Evolutionary conservation across 75 land plant species (phyloP).

Genomic region (Selaginella tamariscina): DNA sequence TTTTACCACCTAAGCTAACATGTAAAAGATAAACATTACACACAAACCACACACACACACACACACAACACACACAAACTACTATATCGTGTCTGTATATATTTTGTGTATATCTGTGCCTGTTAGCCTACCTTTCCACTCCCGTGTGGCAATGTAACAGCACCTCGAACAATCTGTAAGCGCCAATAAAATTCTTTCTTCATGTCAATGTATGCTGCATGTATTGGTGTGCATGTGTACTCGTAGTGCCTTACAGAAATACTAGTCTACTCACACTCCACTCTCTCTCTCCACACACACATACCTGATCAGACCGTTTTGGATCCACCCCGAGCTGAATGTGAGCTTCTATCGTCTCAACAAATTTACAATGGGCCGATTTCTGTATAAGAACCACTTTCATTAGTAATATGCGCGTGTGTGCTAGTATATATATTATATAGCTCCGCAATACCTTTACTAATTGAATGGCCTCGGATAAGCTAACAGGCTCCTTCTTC

Average conservation of each 20-base stretch:
- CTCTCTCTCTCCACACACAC: too few species aligned
- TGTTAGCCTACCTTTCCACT: constrained; percentile 67
- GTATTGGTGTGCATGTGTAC: too few species aligned
- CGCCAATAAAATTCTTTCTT: constrained; percentile 11
- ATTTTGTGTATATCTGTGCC: too few species aligned
- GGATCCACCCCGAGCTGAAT: constrained; percentile 52
- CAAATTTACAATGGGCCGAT: constrained; percentile 28
- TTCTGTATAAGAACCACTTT: neutral
- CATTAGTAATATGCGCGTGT: neutral
- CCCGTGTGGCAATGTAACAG: constrained; percentile 66
- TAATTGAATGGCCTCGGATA: constrained; percentile 61
- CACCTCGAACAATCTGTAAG: constrained; percentile 72
- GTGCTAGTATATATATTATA: neutral
- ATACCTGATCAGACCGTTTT: constrained; percentile 63
- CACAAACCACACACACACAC: too few species aligned
- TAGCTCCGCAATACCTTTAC: constrained; percentile 50
- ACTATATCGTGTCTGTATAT: too few species aligned
- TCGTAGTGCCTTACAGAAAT: too few species aligned
- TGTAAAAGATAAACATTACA: too few species aligned
- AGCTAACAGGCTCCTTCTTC: constrained; percentile 28
- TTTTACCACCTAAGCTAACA: constrained; percentile 35
- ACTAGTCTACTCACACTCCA: too few species aligned
- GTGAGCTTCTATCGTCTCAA: constrained; percentile 86
- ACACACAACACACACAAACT: too few species aligned
- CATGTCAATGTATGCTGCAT: too few species aligned